phyloP scores from a whole-genome alignment of 2,329 filamentous ascomycete genomes.

The Cordyceps cateniannulata region DNA sequence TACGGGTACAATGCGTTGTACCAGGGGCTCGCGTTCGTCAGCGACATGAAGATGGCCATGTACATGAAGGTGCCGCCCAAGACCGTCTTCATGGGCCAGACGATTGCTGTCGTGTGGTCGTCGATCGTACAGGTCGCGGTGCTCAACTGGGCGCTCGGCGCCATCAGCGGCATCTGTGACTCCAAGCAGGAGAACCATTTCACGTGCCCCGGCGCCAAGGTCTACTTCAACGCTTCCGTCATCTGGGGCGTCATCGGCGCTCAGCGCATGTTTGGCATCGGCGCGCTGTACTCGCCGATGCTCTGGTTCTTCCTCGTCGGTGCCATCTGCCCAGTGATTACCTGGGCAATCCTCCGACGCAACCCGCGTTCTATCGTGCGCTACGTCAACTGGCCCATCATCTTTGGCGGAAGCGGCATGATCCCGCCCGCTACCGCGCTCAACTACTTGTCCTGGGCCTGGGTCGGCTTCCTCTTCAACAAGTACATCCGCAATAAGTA shows the following conservation, averaged over 20 bases:
- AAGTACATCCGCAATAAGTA: constrained; percentile 39
- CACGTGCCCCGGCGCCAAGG: constrained; percentile 46
- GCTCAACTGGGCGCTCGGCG: constrained; percentile 28
- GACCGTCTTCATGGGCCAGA: constrained; percentile 39
- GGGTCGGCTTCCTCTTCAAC: constrained; percentile 47
- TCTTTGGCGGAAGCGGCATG: constrained; percentile 39
- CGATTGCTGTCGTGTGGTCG: constrained; percentile 34
- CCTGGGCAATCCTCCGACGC: constrained; percentile 38
- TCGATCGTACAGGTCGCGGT: constrained; percentile 24
- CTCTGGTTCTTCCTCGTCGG: constrained; percentile 48
- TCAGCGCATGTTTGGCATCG: constrained; percentile 19
- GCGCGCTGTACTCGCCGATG: constrained; percentile 34
- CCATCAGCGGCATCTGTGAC: constrained; percentile 44
- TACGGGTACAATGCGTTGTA: constrained; percentile 20
- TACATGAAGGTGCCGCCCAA: constrained; percentile 42
- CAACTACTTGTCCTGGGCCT: constrained; percentile 45
- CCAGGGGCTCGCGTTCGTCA: constrained; percentile 37
- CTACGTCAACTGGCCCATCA: constrained; percentile 43
- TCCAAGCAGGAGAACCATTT: constrained; percentile 39
- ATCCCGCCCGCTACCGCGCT: constrained; percentile 47
- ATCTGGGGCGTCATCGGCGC: constrained; percentile 50
- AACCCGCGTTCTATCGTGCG: constrained; percentile 37
- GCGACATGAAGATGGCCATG: constrained; percentile 42
- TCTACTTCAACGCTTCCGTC: constrained; percentile 51
- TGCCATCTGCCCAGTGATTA: constrained; percentile 34